phyloP scores from a whole-genome alignment of 768 basidiomycete species.

The Tulasnella sp. region DNA sequence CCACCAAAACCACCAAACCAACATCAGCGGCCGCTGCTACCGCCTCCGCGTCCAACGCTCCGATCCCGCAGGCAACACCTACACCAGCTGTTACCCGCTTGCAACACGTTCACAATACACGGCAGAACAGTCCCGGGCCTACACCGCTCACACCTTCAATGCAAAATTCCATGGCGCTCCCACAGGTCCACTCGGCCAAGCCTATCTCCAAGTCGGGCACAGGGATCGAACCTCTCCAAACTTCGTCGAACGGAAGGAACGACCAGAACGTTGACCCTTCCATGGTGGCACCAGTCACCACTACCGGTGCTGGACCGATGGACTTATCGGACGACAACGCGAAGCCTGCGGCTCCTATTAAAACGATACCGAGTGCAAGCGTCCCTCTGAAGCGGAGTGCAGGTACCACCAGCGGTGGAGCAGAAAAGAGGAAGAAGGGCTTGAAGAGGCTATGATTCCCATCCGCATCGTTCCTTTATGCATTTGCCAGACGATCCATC shows the following conservation, averaged over 20 bases:
- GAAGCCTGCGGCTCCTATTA: conserved; percentile 20
- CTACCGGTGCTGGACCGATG: conserved; percentile 1
- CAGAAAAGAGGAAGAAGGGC: conserved; percentile 84
- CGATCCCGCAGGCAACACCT: conserved; percentile 27
- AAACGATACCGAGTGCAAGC: conserved; percentile 21
- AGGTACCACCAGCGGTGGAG: conserved; percentile 22
- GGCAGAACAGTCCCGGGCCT: conserved; percentile 33
- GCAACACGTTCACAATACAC: conserved; percentile 34
- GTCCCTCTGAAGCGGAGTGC: conserved; percentile 27
- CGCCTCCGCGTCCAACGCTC: conserved; percentile 20
- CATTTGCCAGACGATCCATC: too few relatives aligned
- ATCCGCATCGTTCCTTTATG: too few relatives aligned
- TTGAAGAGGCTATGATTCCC: conserved; percentile 53
- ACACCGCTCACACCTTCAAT: conserved; percentile 25
- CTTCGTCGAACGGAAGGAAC: conserved; percentile 36
- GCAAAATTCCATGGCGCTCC: conserved; percentile 36
- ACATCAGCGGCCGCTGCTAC: background rate
- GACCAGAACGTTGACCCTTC: conserved; percentile 61
- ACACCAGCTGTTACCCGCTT: conserved; percentile 7
- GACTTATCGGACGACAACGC: conserved; percentile 28
- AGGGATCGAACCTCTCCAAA: conserved; percentile 20
- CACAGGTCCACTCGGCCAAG: conserved; percentile 24
- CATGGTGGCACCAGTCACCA: conserved; percentile 55
- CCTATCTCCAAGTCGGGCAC: conserved; percentile 15
- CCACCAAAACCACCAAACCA: conserved; percentile 20